Conservation (phyloP, 2,329 filamentous ascomycete species). For the Blastomyces percursus region DNA sequence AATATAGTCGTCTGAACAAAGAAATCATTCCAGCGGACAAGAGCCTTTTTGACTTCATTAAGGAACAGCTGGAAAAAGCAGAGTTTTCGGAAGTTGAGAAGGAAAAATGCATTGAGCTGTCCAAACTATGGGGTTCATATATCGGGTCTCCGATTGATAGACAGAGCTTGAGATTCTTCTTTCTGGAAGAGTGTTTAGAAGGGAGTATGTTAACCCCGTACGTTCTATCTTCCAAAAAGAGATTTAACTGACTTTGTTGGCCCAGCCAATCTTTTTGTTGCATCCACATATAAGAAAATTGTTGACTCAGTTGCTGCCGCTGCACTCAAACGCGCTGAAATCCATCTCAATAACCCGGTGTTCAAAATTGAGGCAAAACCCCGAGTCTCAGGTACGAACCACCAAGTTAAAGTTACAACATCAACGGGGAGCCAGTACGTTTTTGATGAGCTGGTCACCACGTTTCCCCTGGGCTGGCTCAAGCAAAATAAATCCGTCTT, state of each 20-base stretch:
- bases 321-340: constrained; percentile 38
- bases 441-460: constrained; percentile 45
- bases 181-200: constrained; percentile 55
- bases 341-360: constrained; percentile 39
- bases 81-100: constrained; percentile 33
- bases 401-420: constrained; percentile 37
- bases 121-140: constrained; percentile 54
- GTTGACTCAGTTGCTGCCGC: constrained; percentile 41
- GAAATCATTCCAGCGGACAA: constrained; percentile 40
- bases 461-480: constrained; percentile 44
- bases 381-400: constrained; percentile 16
- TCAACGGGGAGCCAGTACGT: constrained; percentile 23
- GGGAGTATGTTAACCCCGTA: constrained; percentile 34
- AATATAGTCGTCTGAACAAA: constrained; percentile 45
- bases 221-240: not conserved
- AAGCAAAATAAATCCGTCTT: constrained; percentile 40
- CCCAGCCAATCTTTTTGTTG: constrained; percentile 51
- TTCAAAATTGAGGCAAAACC: constrained; percentile 26
- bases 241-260: not conserved
- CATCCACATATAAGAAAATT: constrained; percentile 50
- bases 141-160: constrained; percentile 49
- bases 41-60: constrained; percentile 50
- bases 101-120: constrained; percentile 42
- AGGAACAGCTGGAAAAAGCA: constrained; percentile 37
- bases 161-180: constrained; percentile 55